A percentile compares a stretch with the other conserved stretches of the same genome.
Evolutionary conservation across 1,139 yeast genomes (phyloP).

Genomic region (Pichia sp.): DNA sequence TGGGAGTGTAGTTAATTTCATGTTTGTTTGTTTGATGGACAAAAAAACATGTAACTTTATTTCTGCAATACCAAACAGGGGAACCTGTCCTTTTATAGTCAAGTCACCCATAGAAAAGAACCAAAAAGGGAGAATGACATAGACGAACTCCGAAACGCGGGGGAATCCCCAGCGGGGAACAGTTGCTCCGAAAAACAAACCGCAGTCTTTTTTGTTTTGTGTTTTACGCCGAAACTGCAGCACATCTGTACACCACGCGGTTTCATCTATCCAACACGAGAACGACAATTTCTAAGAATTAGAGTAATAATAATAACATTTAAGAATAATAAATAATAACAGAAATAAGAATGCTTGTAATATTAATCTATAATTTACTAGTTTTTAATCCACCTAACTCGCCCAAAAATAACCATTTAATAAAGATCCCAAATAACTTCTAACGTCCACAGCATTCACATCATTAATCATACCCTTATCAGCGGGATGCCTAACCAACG

Average conservation of each 20-base stretch:
- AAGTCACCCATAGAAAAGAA: background rate
- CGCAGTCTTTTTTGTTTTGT: background rate
- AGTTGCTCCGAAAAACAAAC: background rate
- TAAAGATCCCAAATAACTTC: background rate
- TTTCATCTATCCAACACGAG: too few relatives aligned
- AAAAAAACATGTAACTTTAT: background rate
- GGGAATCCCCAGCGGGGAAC: background rate
- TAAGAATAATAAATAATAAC: background rate
- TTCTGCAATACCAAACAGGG: background rate
- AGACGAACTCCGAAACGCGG: background rate
- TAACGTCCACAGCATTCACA: background rate
- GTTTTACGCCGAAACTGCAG: background rate
- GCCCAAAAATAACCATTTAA: background rate
- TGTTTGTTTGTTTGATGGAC: background rate
- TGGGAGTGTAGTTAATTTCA: conserved; percentile 19
- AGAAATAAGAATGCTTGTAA: too few relatives aligned
- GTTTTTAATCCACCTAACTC: background rate
- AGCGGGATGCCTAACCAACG: background rate
- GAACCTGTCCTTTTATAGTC: background rate
- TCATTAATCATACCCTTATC: background rate
- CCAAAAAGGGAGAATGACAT: background rate
- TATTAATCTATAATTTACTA: too few relatives aligned
- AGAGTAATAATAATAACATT: too few relatives aligned
- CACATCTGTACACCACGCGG: background rate
- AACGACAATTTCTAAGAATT: too few relatives aligned